Evolutionary conservation across 179 eudicot genomes (phyloP).

Genomic region (Amaranthus tricolor): DNA sequence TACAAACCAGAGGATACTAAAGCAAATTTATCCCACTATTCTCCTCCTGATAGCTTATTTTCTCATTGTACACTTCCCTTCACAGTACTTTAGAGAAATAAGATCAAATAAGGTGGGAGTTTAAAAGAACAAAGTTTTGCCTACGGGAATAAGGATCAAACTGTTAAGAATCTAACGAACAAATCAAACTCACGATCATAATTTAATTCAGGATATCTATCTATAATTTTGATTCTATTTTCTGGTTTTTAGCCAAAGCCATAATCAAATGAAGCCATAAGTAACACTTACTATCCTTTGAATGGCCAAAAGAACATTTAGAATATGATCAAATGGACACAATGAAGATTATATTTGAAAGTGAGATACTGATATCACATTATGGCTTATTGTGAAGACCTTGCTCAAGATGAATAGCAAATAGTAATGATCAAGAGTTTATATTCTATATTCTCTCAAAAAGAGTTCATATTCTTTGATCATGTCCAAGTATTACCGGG

Average conservation of each 20-base stretch:
- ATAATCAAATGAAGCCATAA: not conserved
- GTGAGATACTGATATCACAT: not conserved
- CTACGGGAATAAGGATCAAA: not conserved
- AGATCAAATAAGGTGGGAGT: not conserved
- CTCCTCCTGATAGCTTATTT: not conserved
- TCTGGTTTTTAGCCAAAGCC: not conserved
- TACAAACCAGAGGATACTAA: not conserved
- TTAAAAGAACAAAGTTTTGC: not conserved
- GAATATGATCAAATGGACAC: not conserved
- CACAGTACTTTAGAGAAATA: not conserved
- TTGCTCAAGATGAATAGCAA: not conserved
- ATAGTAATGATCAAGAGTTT: not conserved
- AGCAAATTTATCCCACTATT: not conserved
- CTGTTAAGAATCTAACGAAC: not conserved
- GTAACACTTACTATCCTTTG: not conserved
- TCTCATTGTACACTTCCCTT: not conserved
- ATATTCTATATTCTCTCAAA: not conserved
- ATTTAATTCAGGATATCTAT: not conserved
- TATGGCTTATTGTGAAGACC: not conserved
- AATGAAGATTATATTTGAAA: not conserved
- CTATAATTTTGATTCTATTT: not conserved
- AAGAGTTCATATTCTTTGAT: not conserved
- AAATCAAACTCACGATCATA: not conserved
- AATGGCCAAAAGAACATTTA: not conserved
- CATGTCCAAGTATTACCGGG: not conserved